Evolutionary conservation across 257 asterid species (phyloP), one percentile per base, ranked within the genome.

Genomic region (Catharanthus roseus): DNA sequence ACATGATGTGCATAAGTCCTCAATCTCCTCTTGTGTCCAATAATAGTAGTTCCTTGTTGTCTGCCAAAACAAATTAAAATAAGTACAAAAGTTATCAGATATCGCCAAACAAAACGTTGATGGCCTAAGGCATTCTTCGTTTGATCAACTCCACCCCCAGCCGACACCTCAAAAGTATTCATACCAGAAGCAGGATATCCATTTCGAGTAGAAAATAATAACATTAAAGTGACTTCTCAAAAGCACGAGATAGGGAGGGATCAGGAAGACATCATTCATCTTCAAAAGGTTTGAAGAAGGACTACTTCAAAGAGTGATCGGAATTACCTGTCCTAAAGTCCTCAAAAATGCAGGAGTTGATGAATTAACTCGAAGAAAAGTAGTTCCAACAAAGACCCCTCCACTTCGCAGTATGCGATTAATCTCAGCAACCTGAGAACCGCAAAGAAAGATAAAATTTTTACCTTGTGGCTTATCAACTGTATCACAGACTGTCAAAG

Each of bases 361-460:
- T 68, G 95, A 78, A 80, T 70, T 87, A 77, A 67, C 77, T 72
- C 96, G 89, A 77, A 91, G 95, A 84, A 93, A 91, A 74, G 97
- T 91, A 72, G 83, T 89, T 28, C 96, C 99, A 47, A 93, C 97
- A 77, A 91, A 93, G 55, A 89, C 76, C 57, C 99, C 97, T 73
- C 95, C 96, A 77, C 96, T 89, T 75, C 85, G 80, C 75, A 93
- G 77, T 73, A 93, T 81, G 56, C 96, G 88, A 68, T 89, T 91
- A 57, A 93, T 93, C 69, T 93, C 99, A 76, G 99, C 97, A 68
- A 93, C 67, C 99, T 93, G 83, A 21, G 62, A 77, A 5, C 57
- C 18, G 77, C 15, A 18, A 21, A 21, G 39, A 69, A 50, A 33
- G 29, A 9, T 19, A 0, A 55, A 55, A 55, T 10, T 3, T 3